Evolutionary conservation across 164 flowering plant genomes (phyloP), one percentile per base, ranked within the genome.

Genomic region (Brasenia schreberi): DNA sequence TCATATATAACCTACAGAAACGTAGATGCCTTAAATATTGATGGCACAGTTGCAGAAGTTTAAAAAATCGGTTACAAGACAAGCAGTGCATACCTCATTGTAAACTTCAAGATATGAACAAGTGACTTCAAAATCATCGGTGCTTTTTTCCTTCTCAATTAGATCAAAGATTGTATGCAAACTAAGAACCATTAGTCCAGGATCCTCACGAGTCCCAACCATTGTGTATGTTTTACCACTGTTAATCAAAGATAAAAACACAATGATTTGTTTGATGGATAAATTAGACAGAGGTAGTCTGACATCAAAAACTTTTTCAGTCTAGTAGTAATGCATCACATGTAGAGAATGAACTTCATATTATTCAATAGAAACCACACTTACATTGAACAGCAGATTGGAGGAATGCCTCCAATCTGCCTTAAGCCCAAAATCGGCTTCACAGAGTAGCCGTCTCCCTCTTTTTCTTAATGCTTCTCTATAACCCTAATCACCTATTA

Each of bases 21-120:
- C 2, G 16, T 49, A 9, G 16, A 49, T 49, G 16, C 16, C 4
- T 49, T 49, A 49, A 49, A 33, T 33, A 33, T 49, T 9, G 7
- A 49, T 49, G 7, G 56, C 56, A 49, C 16, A 33, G 56, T 9
- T 9, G 56, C 56, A 49, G 10, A 49, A 49, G 16, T 49, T 5
- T 2, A 49, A 49, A 49, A 45, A 49, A 49, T 33, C 39, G 39
- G 16, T 9, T 5, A 61, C 12, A 61, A 61, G 19, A 23, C 23
- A 72, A 56, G 62, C 63, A 72, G 16, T 63, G 14, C 83, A 52
- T 77, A 89, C 97, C 79, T 91, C 97, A 81, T 91, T 91, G 77
- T 91, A 89, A 75, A 91, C 97, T 84, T 91, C 97, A 70, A 91
- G 89, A 81, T 89, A 91, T 59, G 97, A 91, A 72, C 96, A 91